Percentiles rank a stretch among this genome's conserved stretches.
These are phyloP conservation scores for Myxozyma sirexii DNA, from an alignment of 805 yeast species.

Conservation along the genomic window DNA sequence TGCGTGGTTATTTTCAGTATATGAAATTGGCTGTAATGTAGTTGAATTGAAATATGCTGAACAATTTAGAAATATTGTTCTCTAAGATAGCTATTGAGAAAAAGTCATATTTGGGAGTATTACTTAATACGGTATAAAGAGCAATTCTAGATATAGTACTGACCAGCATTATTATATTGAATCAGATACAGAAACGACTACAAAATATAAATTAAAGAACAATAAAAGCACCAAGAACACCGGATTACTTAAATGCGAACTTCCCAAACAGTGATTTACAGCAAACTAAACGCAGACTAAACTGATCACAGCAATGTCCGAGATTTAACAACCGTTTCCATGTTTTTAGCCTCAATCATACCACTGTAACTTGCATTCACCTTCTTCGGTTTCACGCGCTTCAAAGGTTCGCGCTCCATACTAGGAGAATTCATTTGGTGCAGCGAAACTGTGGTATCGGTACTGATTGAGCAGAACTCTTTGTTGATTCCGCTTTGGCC, in stretches of 20 bases:
- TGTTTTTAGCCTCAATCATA: constrained; percentile 14
- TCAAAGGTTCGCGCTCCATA: constrained; percentile 6
- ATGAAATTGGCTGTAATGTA: too few relatives aligned
- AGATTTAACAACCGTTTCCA: not conserved
- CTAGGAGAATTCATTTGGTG: constrained; percentile 17
- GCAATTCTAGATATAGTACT: too few relatives aligned
- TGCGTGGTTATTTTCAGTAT: too few relatives aligned
- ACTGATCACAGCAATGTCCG: constrained; percentile 14
- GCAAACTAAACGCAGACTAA: not conserved
- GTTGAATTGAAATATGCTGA: too few relatives aligned
- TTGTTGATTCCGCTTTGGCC: not conserved
- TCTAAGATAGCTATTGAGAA: too few relatives aligned
- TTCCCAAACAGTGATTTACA: not conserved
- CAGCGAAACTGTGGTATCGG: constrained; percentile 22
- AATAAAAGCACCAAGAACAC: too few relatives aligned
- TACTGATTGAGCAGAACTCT: constrained; percentile 25
- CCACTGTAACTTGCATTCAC: constrained; percentile 8
- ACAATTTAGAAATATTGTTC: too few relatives aligned
- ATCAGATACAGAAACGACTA: too few relatives aligned
- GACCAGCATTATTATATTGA: too few relatives aligned
- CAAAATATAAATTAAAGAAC: too few relatives aligned
- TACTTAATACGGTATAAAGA: too few relatives aligned
- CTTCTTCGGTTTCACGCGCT: not conserved
- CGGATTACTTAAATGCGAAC: not conserved
- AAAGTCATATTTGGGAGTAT: too few relatives aligned